Evolutionary conservation across 176 grass and related monocot species (phyloP), one percentile per base, ranked within the genome.

Genomic region (Echinochloa phyllopogon): DNA sequence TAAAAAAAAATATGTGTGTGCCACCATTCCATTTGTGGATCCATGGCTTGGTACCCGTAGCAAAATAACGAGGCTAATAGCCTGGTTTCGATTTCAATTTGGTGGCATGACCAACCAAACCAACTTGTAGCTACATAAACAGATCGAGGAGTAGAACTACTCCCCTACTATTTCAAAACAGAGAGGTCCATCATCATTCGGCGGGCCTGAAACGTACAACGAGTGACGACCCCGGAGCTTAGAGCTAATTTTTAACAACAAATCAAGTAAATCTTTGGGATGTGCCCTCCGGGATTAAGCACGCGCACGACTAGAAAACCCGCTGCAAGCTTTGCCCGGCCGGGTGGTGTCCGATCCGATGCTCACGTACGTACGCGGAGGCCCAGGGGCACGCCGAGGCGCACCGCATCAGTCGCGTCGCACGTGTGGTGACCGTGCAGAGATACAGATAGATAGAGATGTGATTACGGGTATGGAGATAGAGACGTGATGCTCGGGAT

Each of bases 31-130:
- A 42, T 20, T 10, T 41, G 72, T 18, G 42, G 57, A 10, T n/a
- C 5, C 11, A 17, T 40, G 37, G 48, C 25, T 63, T 45, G 18
- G 72, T 87, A 15, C 16, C 2, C 79, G 18, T 69, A 52, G 62
- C 61, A 82, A 87, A 87, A 76, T 70, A 69, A 0, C 7, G 43
- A 14, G 39, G 38, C 13, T 29, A 27, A 50, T 41, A 39, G 10
- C 8, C 38, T 38, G 12, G 8, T 41, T 86, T 86, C 14, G 71
- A 79, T 79, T 45, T 33, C 23, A 3, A 61, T 59, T 59, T 5
- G 75, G 84, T 78, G 53, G 64, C 13, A 71, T 78, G 65, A 61
- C 51, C n/a, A 78, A 61, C 75, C 38, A 71, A 78, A 59, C 73
- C 49, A 68, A 77, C 52, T 83, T 69, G 73, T 2, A 36, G 21